Evolutionary conservation across 164 flowering plant genomes (phyloP), one percentile per base, ranked within the genome.

Genomic region (Tetrastigma voinierianum): DNA sequence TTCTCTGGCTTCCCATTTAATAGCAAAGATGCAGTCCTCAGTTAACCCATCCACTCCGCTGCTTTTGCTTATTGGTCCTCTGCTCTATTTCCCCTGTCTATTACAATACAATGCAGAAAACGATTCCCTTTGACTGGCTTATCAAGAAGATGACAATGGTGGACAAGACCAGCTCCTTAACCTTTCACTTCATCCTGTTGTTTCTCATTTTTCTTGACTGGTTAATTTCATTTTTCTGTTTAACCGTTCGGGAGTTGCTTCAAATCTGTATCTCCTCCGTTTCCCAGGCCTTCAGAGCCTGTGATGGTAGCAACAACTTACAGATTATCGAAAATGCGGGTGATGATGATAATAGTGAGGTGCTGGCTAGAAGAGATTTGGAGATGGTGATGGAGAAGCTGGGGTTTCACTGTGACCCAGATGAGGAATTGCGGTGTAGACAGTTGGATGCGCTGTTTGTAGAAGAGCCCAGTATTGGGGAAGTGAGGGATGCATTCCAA

Each of bases 401-500:
- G 47, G 78, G 70, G 18, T 54, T 61, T 19, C 24, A 17, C 13
- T 25, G 51, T 24, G 44, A 64, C 45, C 65, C 51, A 21, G 67
- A 49, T 9, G 65, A 54, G 2, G 69, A 57, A 16, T 9, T 65
- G 46, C 64, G 61, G 44, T 70, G 19, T 9, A 62, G 66, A n/a
- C 66, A 68, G 61, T 0, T 72, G 24, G 53, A 52, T 0, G 32
- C 0, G 10, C 20, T 83, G 77, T 81, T 85, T 46, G 79, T 75
- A 25, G 82, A 83, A 51, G 82, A 79, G 64, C 76, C 77, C 1
- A 73, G 80, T 45, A 23, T 76, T 61, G 76, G 62, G 52, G 87
- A 81, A 57, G 66, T 83, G 44, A 74, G 65, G 58, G 82, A 72
- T 61, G 84, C 86, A 17, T 85, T 85, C 59, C 51, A 56, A 15